Evolutionary conservation across 176 grass and related monocot species (phyloP).

Genomic region (Aegilops sharonensis): DNA sequence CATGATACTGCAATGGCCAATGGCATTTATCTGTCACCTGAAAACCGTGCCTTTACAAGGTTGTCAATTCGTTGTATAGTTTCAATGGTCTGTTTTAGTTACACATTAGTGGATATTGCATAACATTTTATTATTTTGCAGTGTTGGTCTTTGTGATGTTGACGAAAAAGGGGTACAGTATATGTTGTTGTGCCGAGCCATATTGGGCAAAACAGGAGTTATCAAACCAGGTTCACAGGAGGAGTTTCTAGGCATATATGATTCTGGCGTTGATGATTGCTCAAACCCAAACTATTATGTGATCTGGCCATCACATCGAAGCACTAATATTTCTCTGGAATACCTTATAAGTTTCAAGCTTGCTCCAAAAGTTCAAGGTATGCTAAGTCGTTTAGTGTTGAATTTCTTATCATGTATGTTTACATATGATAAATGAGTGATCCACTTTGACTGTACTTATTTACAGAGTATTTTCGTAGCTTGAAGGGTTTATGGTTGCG

Average conservation of each 20-base stretch:
- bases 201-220: constrained; percentile 44
- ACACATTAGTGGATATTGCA: not conserved
- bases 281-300: constrained; percentile 44
- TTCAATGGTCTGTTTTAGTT: not conserved
- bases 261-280: constrained; percentile 34
- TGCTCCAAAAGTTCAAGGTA: constrained; percentile 51
- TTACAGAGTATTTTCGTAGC: constrained; percentile 51
- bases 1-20: not conserved
- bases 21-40: constrained; percentile 33
- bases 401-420: not conserved
- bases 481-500: constrained; percentile 35
- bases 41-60: constrained; percentile 48
- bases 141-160: constrained; percentile 58
- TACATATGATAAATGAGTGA: not conserved
- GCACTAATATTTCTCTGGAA: constrained; percentile 40
- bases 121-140: constrained; percentile 25
- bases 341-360: constrained; percentile 57
- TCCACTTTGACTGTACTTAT: constrained; percentile 18
- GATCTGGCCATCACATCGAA: constrained; percentile 28
- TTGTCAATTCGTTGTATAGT: not conserved
- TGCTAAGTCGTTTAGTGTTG: not conserved
- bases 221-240: constrained; percentile 22
- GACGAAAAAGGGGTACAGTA: constrained; percentile 66
- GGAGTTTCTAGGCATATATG: constrained; percentile 28
- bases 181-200: constrained; percentile 54